These are phyloP conservation scores for Penicillium ucsense DNA, from an alignment of 495 filamentous ascomycete species.

Conservation along the genomic window DNA sequence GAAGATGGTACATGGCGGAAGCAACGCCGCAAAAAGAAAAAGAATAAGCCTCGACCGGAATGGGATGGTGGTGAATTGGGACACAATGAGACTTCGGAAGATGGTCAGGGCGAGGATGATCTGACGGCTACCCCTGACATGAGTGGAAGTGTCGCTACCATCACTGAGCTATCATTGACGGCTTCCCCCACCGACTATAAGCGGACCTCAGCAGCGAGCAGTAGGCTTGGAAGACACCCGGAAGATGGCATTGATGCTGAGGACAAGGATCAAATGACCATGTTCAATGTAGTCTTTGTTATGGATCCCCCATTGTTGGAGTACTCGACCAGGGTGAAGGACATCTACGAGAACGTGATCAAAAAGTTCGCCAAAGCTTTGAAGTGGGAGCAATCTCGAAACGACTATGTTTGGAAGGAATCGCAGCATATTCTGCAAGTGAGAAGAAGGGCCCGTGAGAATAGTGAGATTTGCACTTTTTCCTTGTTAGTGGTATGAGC, in stretches of 20 bases:
- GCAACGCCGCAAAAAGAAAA: conserved; percentile 52
- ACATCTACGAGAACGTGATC: conserved; percentile 79
- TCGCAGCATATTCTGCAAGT: conserved; percentile 64
- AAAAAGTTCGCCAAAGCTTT: conserved; percentile 84
- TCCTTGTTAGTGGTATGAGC: too few species aligned
- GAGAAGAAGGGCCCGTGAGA: conserved; percentile 70
- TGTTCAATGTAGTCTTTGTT: conserved; percentile 96
- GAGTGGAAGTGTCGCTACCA: conserved; percentile 14
- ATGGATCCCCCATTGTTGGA: conserved; percentile 69
- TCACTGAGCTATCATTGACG: conserved; percentile 22
- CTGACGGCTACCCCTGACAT: conserved; percentile 23
- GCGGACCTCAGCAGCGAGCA: conserved; percentile 30
- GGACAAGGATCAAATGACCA: conserved; percentile 63
- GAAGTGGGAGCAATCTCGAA: conserved; percentile 81
- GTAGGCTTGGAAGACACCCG: conserved; percentile 19
- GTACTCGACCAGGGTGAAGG: conserved; percentile 59
- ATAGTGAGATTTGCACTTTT: conserved; percentile 40
- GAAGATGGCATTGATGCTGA: conserved; percentile 40
- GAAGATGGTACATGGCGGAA: conserved; percentile 85
- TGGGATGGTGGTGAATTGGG: conserved; percentile 34
- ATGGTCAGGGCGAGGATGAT: conserved; percentile 21
- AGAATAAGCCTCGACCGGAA: conserved; percentile 22
- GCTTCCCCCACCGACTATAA: conserved; percentile 25
- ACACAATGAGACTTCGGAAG: conserved; percentile 34
- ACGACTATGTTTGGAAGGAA: conserved; percentile 81